A percentile compares a stretch with the other conserved stretches of the same genome.
Evolutionary conservation across 164 flowering plant genomes (phyloP).

Genomic region (Vitis cinerea): DNA sequence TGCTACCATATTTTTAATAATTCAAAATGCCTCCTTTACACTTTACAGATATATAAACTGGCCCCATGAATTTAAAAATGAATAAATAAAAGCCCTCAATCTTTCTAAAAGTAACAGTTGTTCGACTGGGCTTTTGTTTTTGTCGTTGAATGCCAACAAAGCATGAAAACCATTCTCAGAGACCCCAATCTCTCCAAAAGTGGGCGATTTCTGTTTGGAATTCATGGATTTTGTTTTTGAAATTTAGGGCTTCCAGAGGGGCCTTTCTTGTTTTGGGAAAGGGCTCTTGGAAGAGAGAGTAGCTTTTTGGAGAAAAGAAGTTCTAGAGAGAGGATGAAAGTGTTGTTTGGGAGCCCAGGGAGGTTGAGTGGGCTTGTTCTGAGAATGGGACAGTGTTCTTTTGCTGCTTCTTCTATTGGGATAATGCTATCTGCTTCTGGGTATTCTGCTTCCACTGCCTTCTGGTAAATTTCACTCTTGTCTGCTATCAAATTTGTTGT

Average conservation of each 20-base stretch:
- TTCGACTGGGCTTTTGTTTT: no score
- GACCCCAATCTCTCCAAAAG: not conserved
- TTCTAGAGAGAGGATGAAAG: conserved; percentile 15
- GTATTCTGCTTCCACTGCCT: conserved; percentile 27
- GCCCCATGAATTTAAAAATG: no score
- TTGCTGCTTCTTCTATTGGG: conserved; percentile 27
- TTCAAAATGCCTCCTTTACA: no score
- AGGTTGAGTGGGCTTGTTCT: conserved; percentile 24
- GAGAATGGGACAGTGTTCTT: conserved; percentile 22
- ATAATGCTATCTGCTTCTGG: conserved; percentile 28
- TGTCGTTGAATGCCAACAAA: no score
- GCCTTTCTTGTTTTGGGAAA: not conserved
- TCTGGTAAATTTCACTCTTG: conserved; percentile 16
- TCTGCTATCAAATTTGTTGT: not conserved
- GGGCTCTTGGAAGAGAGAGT: not conserved
- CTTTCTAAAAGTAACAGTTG: no score
- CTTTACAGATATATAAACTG: no score
- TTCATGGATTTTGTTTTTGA: not conserved
- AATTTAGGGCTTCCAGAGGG: not conserved
- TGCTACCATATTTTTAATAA: no score
- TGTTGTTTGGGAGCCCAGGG: conserved; percentile 29
- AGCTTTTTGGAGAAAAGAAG: not conserved
- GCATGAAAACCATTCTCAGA: no score
- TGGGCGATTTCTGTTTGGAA: not conserved
- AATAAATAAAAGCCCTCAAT: no score